These are phyloP conservation scores for Puccinia polysora DNA, from an alignment of 1,284 basidiomycete species.

Conservation along the genomic window DNA sequence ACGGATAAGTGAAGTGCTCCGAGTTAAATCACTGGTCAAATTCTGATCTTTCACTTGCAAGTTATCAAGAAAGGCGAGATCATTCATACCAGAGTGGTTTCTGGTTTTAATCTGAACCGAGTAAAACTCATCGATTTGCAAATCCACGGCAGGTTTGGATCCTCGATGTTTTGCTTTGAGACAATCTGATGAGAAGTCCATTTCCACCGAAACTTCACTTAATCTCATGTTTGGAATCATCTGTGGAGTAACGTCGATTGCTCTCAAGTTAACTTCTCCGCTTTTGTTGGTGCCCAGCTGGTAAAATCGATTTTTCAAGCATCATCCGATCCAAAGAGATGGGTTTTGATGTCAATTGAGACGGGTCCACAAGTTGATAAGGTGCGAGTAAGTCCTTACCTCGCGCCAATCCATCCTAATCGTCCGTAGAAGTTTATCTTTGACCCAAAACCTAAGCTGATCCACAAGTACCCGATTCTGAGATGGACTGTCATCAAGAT, in stretches of 20 bases:
- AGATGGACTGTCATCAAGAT: neutral
- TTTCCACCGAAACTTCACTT: slow-evolving; percentile 5
- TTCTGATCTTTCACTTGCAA: too few relatives aligned
- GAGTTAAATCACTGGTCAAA: too few relatives aligned
- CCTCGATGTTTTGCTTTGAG: too few relatives aligned
- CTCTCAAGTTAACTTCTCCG: slow-evolving; percentile 11
- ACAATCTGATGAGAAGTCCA: neutral
- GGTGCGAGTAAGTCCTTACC: neutral
- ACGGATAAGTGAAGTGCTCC: too few relatives aligned
- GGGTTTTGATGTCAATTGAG: neutral
- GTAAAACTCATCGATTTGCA: slow-evolving; percentile 4
- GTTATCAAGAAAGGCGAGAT: too few relatives aligned
- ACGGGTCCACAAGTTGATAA: neutral
- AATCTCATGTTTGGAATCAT: slow-evolving; percentile 1
- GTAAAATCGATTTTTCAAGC: too few relatives aligned
- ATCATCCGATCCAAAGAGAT: too few relatives aligned
- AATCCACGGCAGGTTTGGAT: too few relatives aligned
- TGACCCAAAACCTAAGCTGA: slow-evolving; percentile 8
- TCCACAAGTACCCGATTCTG: slow-evolving; percentile 3
- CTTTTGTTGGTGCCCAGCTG: neutral
- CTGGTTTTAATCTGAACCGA: neutral
- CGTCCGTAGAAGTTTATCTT: slow-evolving; percentile 8
- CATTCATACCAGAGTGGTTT: slow-evolving; percentile 22
- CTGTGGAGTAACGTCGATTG: neutral
- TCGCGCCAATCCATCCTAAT: slow-evolving; percentile 17